Percentiles rank a stretch among this genome's conserved stretches.
phyloP scores from a whole-genome alignment of 495 filamentous ascomycete genomes.

The Hyaloscypha bicolor region DNA sequence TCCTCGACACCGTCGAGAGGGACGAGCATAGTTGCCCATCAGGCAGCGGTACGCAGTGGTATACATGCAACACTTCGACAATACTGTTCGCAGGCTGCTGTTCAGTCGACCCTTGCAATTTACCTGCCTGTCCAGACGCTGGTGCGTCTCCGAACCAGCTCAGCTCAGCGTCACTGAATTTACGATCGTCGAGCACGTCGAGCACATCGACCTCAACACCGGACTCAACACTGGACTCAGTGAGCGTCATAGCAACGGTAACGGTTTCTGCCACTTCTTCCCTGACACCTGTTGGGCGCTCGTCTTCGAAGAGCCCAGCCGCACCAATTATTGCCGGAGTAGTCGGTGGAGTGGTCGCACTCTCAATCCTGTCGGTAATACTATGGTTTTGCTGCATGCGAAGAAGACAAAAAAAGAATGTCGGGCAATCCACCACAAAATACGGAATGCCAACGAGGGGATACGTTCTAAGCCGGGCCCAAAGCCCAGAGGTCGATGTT shows the following conservation, averaged over 20 bases:
- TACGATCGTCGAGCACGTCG: neutral
- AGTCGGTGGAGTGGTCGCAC: slow-evolving; percentile 10
- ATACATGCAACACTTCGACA: neutral
- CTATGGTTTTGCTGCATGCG: slow-evolving; percentile 14
- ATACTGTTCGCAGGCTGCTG: slow-evolving; percentile 23
- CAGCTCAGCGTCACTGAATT: neutral
- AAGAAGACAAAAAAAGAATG: slow-evolving; percentile 6
- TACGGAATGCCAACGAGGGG: slow-evolving; percentile 2
- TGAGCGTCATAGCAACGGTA: neutral
- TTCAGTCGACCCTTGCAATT: slow-evolving; percentile 20
- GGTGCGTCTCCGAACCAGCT: neutral
- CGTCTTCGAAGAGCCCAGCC: slow-evolving; percentile 6
- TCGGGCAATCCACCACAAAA: neutral
- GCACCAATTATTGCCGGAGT: slow-evolving; percentile 22
- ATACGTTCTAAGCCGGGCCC: slow-evolving; percentile 3
- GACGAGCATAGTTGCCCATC: no score
- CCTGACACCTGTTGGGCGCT: neutral
- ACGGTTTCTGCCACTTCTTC: neutral
- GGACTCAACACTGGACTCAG: no score
- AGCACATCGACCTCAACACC: neutral
- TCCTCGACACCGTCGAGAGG: neutral
- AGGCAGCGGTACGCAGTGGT: neutral
- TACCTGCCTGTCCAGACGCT: slow-evolving; percentile 13
- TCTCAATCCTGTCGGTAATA: slow-evolving; percentile 8
- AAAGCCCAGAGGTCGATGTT: neutral